A percentile compares a stretch with the other conserved stretches of the same genome.
Conservation (phyloP, 768 basidiomycete genomes). For the Boletus insuetus region DNA sequence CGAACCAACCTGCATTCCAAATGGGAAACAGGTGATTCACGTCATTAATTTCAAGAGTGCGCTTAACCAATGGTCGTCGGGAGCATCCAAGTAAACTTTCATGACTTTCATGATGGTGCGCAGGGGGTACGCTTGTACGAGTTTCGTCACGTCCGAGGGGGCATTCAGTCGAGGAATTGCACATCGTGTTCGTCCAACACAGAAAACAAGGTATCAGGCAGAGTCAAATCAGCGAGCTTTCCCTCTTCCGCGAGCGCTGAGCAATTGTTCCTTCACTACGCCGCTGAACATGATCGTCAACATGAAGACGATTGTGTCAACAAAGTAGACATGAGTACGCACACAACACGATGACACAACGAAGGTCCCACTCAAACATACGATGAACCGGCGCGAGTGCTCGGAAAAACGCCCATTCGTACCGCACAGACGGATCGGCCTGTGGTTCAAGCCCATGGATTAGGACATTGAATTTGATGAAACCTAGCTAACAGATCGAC, state of each 20-base stretch:
- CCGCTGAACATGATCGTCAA: no score
- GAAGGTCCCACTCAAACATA: background rate
- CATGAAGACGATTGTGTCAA: background rate
- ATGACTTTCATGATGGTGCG: constrained; percentile 1
- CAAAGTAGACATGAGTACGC: background rate
- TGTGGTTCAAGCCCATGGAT: background rate
- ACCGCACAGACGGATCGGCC: background rate
- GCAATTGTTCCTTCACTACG: background rate
- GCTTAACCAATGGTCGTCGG: background rate
- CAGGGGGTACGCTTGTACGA: background rate
- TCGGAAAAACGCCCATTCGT: constrained; percentile 6
- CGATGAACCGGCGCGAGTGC: constrained; percentile 5
- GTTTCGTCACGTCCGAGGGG: no score
- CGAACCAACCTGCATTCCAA: background rate
- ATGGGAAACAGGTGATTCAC: constrained; percentile 6
- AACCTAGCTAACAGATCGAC: no score
- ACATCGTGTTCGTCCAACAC: background rate
- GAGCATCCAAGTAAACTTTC: background rate
- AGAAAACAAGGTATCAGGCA: background rate
- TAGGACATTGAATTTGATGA: no score
- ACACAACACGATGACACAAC: no score
- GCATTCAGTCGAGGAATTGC: no score
- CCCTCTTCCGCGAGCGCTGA: background rate
- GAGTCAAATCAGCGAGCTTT: background rate
- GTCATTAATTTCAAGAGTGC: background rate